These are phyloP conservation scores for Pleoardoris graminearum DNA, from an alignment of 2,329 filamentous ascomycete species.

Conservation along the genomic window DNA sequence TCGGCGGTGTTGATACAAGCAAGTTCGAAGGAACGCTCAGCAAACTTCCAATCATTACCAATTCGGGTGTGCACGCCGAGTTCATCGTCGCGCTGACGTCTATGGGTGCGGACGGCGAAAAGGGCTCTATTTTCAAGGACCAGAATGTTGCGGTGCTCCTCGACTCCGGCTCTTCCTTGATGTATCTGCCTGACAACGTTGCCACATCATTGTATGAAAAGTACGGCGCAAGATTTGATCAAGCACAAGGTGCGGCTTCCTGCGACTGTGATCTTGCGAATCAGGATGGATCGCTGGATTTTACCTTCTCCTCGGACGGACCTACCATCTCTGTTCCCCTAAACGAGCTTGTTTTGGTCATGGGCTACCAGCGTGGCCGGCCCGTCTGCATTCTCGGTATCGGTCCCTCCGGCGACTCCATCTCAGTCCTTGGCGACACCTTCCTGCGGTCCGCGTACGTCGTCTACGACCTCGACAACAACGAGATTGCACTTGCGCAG, in stretches of 20 bases:
- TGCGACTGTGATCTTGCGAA: slow-evolving; percentile 59
- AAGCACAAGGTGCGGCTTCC: slow-evolving; percentile 51
- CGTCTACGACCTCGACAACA: slow-evolving; percentile 63
- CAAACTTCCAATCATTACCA: slow-evolving; percentile 62
- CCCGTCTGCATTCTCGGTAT: slow-evolving; percentile 55
- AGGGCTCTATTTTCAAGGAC: slow-evolving; percentile 49
- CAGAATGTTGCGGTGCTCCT: slow-evolving; percentile 62
- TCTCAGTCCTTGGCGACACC: slow-evolving; percentile 62
- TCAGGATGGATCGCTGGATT: slow-evolving; percentile 56
- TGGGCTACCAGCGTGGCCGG: slow-evolving; percentile 47
- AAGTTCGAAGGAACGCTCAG: slow-evolving; percentile 70
- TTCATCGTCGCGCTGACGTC: slow-evolving; percentile 57
- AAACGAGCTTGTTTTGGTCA: slow-evolving; percentile 60
- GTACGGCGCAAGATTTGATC: slow-evolving; percentile 49
- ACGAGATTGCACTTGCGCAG: slow-evolving; percentile 64
- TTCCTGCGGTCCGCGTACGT: slow-evolving; percentile 66
- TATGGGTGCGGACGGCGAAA: slow-evolving; percentile 49
- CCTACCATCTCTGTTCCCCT: slow-evolving; percentile 59
- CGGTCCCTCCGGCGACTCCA: slow-evolving; percentile 52
- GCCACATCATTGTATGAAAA: slow-evolving; percentile 49
- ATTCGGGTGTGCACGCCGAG: slow-evolving; percentile 54
- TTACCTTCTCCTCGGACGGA: slow-evolving; percentile 55
- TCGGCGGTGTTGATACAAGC: slow-evolving; percentile 77
- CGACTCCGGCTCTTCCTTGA: slow-evolving; percentile 75
- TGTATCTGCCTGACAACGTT: slow-evolving; percentile 67